These are phyloP conservation scores for Ambrosia trifida DNA, from an alignment of 129 eudicot genomes.

Conservation along the genomic window DNA sequence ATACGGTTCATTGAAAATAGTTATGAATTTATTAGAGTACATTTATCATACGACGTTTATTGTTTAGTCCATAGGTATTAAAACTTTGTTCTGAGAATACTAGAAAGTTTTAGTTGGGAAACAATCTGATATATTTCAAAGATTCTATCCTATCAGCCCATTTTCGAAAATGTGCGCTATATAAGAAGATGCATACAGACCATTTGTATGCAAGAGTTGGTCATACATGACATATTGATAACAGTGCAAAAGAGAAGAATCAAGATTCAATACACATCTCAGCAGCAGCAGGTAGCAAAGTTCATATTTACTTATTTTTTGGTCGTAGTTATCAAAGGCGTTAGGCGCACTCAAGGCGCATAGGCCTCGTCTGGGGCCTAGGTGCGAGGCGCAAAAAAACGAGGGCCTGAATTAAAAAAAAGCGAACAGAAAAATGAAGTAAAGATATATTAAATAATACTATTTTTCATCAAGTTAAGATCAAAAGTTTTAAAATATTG, in stretches of 20 bases:
- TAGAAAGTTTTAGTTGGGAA: slow-evolving; percentile 50
- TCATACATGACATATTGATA: slow-evolving; percentile 36
- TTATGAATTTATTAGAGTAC: slow-evolving; percentile 68
- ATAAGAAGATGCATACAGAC: slow-evolving; percentile 40
- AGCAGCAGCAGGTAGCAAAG: slow-evolving; percentile 26
- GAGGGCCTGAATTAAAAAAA: too few relatives aligned
- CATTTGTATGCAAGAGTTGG: slow-evolving; percentile 34
- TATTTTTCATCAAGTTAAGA: too few relatives aligned
- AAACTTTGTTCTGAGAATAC: too few relatives aligned
- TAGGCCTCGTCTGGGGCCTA: too few relatives aligned
- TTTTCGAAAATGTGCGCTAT: slow-evolving; percentile 36
- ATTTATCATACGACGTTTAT: slow-evolving; percentile 54
- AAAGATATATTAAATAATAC: too few relatives aligned
- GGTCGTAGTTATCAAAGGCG: too few relatives aligned
- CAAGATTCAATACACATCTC: slow-evolving; percentile 31
- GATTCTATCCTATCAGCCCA: slow-evolving; percentile 57
- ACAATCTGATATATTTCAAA: slow-evolving; percentile 49
- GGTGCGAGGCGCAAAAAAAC: too few relatives aligned
- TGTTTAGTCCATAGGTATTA: slow-evolving; percentile 44
- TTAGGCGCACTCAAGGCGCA: too few relatives aligned
- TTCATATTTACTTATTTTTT: slow-evolving; percentile 20
- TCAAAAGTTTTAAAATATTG: too few relatives aligned
- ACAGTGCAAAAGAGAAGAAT: slow-evolving; percentile 34
- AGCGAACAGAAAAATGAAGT: too few relatives aligned
- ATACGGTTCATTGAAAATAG: slow-evolving; percentile 66